Conservation (phyloP, 768 basidiomycete genomes). For the Melanogaster broomeanus region DNA sequence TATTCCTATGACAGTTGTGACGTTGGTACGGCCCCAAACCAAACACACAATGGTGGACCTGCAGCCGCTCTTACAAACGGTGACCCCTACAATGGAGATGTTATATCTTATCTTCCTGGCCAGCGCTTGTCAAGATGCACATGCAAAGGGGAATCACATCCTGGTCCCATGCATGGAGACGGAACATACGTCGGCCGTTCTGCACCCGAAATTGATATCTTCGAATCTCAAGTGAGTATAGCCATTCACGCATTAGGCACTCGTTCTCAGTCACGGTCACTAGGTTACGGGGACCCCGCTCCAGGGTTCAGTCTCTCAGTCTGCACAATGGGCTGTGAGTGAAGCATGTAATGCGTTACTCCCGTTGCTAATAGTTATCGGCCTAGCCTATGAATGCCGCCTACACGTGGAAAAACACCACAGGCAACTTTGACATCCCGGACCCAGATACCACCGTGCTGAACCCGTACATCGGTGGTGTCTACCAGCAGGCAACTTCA, state of each 20-base stretch:
- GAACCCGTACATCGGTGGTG: slow-evolving; percentile 74
- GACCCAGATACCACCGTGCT: slow-evolving; percentile 51
- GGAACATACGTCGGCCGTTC: slow-evolving; percentile 80
- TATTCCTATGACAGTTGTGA: slow-evolving; percentile 88
- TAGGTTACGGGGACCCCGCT: slow-evolving; percentile 36
- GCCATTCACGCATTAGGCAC: not conserved
- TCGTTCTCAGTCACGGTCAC: slow-evolving; percentile 19
- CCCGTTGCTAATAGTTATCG: slow-evolving; percentile 2
- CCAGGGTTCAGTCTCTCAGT: slow-evolving; percentile 75
- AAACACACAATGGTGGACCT: slow-evolving; percentile 70
- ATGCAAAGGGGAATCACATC: slow-evolving; percentile 82
- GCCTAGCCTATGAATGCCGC: slow-evolving; percentile 73
- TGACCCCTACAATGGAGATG: slow-evolving; percentile 50
- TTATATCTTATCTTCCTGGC: slow-evolving; percentile 83
- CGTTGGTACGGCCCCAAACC: slow-evolving; percentile 89
- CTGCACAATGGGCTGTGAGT: slow-evolving; percentile 78
- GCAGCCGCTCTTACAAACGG: slow-evolving; percentile 60
- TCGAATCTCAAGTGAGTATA: slow-evolving; percentile 71
- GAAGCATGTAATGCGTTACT: not conserved
- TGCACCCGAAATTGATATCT: slow-evolving; percentile 89
- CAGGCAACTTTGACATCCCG: slow-evolving; percentile 56
- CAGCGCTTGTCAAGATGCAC: slow-evolving; percentile 89
- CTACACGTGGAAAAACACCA: slow-evolving; percentile 70
- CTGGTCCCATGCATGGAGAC: slow-evolving; percentile 77
- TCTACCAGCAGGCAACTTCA: slow-evolving; percentile 84